Base-by-base conservation (phyloP, 192 early-diverging fungal genomes). In the Dissophora ornata region DNA sequence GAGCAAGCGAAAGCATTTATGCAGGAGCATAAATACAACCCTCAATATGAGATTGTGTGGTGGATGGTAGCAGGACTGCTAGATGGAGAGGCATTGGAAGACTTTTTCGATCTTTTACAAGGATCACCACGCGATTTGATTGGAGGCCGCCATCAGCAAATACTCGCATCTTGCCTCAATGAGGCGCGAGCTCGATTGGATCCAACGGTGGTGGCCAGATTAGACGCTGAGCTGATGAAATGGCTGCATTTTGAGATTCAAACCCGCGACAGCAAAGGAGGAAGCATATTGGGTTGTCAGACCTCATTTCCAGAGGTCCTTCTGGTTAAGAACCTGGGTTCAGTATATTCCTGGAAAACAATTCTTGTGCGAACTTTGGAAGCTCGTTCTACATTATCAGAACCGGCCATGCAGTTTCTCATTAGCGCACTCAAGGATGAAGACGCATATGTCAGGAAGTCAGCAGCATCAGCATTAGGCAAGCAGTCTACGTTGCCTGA, bases 1-100 rank as follows among this genome's bases (percentile, higher is more conserved):
- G 54, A 40, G 18, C 54, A 34, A 41, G 21, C 40, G 6, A 53
- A 29, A 9, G 44, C 3, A 19, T 67, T 67, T 51, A n/a, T 67
- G 7, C 46, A 34, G 3, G 5, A 57, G 19, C 32, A 67, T n/a
- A 67, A 67, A 40, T 57, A 67, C 46, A 50, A 67, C 41, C 65
- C 65, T 32, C 57, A 25, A 19, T 69, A 60, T 33, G 57, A 69
- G 41, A 69, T 69, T 60, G 41, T 69, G 33, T 69, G 67, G 67
- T 69, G 56, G 57, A 69, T 69, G 67, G 57, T 69, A 26, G 63
- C 63, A 56, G 63, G 63, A 24, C 32, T 48, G 18, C 44, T 66
- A 21, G 19, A 56, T 34, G 52, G 63, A 54, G 40, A 34, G 18
- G 52, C 63, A 21, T 16, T 66, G 21, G 42, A 42, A 16, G 7